phyloP scores from a whole-genome alignment of 192 early-diverging fungal genomes.

The Thamnidium elegans region DNA sequence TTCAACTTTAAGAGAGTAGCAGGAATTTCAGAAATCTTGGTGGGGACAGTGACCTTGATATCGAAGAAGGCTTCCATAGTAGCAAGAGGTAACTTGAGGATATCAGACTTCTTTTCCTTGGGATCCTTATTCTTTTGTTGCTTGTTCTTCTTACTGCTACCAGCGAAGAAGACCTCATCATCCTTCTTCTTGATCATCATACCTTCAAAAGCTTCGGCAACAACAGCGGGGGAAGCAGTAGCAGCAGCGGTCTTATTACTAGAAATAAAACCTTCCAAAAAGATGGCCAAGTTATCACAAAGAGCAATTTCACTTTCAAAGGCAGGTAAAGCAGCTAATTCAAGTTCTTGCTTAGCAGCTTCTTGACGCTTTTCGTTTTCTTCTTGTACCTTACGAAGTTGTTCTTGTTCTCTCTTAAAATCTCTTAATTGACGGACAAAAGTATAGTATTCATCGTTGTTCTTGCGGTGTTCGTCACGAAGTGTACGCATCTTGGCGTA shows the following conservation, averaged over 20 bases:
- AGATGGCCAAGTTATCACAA: slow-evolving; percentile 78
- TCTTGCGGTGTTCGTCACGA: slow-evolving; percentile 67
- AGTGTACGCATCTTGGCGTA: slow-evolving; percentile 64
- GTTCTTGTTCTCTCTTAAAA: slow-evolving; percentile 64
- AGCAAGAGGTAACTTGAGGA: slow-evolving; percentile 68
- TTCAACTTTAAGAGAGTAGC: slow-evolving; percentile 69
- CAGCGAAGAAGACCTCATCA: slow-evolving; percentile 79
- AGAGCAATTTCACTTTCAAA: slow-evolving; percentile 81
- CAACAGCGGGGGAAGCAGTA: slow-evolving; percentile 23
- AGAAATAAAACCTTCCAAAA: slow-evolving; percentile 52
- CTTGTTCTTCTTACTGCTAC: slow-evolving; percentile 35
- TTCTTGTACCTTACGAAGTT: slow-evolving; percentile 63
- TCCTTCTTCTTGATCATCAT: slow-evolving; percentile 74
- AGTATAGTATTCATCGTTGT: slow-evolving; percentile 72
- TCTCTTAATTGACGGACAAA: slow-evolving; percentile 68
- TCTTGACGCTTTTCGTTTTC: slow-evolving; percentile 65
- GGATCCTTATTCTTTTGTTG: slow-evolving; percentile 65
- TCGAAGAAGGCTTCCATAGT: slow-evolving; percentile 77
- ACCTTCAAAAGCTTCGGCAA: slow-evolving; percentile 69
- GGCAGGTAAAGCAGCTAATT: slow-evolving; percentile 84
- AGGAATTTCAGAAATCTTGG: slow-evolving; percentile 62
- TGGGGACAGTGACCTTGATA: slow-evolving; percentile 80
- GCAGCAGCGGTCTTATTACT: slow-evolving; percentile 19
- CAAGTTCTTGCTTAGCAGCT: slow-evolving; percentile 72
- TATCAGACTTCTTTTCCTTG: slow-evolving; percentile 34